Evolutionary conservation across 257 asterid genomes (phyloP), one percentile per base, ranked within the genome.

Genomic region (Capsicum pubescens): DNA sequence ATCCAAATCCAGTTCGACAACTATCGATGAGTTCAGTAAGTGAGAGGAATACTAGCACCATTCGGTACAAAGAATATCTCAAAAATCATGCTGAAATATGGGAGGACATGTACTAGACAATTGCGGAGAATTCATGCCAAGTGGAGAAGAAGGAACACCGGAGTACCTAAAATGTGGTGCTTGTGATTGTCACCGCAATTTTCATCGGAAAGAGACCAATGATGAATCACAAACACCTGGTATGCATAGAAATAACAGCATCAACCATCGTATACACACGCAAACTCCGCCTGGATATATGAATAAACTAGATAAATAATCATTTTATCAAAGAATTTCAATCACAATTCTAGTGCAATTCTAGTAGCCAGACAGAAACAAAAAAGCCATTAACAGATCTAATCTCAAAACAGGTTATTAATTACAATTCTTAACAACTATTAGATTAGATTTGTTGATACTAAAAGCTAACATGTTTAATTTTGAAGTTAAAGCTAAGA

Each of bases 101-200:
- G 99, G 98, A 4, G 91, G 91, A 11, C 92, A 92, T 19, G 92
- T 91, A 0, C 84, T 92, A 0, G 99, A 95, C 42, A 98, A 98
- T 16, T 95, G 99, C 58, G 95, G 99, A 12, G 99, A 95, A 83
- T 95, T 95, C 92, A 93, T 94, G 99, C 95, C 97, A 0, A 66
- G 91, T 35, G 98, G 96, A 5, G 95, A 89, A 3, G 97, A 87
- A 15, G 94, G 92, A 60, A 89, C 98, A 44, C 85, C 74, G 36
- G 97, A 88, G 44, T 79, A 88, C n/a, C 52, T 95, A 17, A 85
- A 85, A 21, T 95, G 99, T 86, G 98, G 95, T 52, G 97, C 97
- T 70, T 95, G 99, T 82, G 91, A 90, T 60, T 95, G 99, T 88
- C 99, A 95, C 85, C 96, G 99, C 50, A 95, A 91, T 50, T 95